These are phyloP conservation scores for Scalesia atractyloides DNA, from an alignment of 129 eudicot species.

Conservation along the genomic window DNA sequence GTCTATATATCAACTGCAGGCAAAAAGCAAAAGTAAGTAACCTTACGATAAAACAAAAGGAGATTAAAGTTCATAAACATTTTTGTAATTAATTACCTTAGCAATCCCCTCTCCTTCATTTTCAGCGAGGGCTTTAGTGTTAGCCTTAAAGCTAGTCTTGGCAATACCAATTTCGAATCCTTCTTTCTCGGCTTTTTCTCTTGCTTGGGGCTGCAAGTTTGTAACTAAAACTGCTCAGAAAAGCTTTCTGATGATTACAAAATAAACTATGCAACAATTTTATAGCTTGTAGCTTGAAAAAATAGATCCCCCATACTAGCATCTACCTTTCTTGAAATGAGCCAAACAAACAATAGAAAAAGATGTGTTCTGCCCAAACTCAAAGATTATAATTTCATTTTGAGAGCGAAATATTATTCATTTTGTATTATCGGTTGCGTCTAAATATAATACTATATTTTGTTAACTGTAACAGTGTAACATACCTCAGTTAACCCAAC, in stretches of 20 bases:
- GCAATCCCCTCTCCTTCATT: constrained; percentile 99
- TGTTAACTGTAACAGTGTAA: neutral
- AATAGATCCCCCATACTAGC: neutral
- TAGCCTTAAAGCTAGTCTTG: constrained; percentile 98
- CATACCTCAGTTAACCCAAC: constrained; percentile 97
- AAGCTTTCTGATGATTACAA: neutral
- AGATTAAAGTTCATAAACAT: neutral
- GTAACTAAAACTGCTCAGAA: constrained; percentile 20
- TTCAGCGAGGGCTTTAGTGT: constrained; percentile 99
- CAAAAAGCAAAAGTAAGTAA: constrained; percentile 14
- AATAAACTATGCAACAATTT: constrained; percentile 1
- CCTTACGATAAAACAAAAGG: constrained; percentile 7
- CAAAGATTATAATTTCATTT: too few species aligned
- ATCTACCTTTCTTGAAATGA: neutral
- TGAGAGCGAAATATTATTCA: neutral
- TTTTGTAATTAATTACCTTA: constrained; percentile 50
- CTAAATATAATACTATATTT: too few species aligned
- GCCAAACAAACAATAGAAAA: neutral
- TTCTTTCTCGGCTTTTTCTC: constrained; percentile 94
- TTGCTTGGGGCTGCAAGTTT: constrained; percentile 86
- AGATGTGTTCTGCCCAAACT: too few species aligned
- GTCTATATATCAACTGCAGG: constrained; percentile 89
- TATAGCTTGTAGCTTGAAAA: neutral
- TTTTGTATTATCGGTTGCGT: neutral
- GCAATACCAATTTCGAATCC: constrained; percentile 88